These are phyloP conservation scores for Rostrohypoxylon terebratum DNA, from an alignment of 495 filamentous ascomycete genomes.

Conservation along the genomic window DNA sequence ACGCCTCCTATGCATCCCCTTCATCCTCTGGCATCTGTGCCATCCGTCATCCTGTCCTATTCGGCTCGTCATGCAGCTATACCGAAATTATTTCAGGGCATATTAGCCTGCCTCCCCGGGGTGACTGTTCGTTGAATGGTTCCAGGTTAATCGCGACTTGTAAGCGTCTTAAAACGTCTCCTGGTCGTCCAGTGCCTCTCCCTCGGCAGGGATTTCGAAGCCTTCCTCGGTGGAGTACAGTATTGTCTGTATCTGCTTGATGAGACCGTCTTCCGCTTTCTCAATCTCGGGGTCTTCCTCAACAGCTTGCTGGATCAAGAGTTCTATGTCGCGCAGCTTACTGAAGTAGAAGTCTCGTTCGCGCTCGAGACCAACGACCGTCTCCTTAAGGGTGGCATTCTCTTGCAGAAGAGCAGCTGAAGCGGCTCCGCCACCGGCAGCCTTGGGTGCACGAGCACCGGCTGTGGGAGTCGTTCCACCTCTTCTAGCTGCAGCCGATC, in stretches of 20 bases:
- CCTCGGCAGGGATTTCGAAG: conserved; percentile 83
- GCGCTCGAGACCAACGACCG: conserved; percentile 85
- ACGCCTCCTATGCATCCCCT: conserved; percentile 23
- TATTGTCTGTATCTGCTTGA: conserved; percentile 95
- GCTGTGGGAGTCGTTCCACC: conserved; percentile 82
- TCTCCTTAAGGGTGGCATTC: conserved; percentile 85
- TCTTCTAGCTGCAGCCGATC: conserved; percentile 64
- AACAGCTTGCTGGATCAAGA: conserved; percentile 89
- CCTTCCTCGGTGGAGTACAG: conserved; percentile 97
- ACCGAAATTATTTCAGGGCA: conserved; percentile 34
- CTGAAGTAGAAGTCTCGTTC: conserved; percentile 99
- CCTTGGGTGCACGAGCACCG: conserved; percentile 63
- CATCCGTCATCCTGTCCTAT: conserved; percentile 25
- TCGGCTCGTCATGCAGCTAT: conserved; percentile 39
- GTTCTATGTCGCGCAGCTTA: conserved; percentile 95
- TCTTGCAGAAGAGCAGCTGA: conserved; percentile 80
- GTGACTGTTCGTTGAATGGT: conserved; percentile 34
- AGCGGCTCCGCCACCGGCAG: conserved; percentile 66
- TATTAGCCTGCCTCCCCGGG: conserved; percentile 13
- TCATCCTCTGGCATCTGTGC: conserved; percentile 14
- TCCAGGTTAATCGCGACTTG: conserved; percentile 8
- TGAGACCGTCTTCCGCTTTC: conserved; percentile 88
- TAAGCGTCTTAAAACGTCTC: conserved; percentile 73
- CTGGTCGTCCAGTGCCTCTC: conserved; percentile 72
- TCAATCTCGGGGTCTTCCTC: conserved; percentile 91